Evolutionary conservation across 2,329 filamentous ascomycete genomes (phyloP), one percentile per base, ranked within the genome.

Genomic region (Trichoderma simmonsii): DNA sequence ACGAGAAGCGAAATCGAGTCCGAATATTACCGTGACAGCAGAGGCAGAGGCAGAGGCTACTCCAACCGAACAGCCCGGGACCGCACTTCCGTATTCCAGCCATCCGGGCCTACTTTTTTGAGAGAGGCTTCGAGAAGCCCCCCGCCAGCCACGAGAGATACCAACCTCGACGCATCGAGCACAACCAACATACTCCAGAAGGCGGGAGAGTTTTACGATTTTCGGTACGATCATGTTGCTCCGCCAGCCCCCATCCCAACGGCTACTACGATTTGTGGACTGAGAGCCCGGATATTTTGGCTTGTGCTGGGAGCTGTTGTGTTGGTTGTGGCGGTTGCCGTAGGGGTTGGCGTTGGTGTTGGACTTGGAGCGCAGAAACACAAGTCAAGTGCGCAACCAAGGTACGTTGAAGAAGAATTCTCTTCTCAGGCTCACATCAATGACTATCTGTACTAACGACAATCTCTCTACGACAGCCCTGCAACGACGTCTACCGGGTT

Each of bases 271-370:
- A 71, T 72, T 8, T 77, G 70, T 54, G 75, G 81, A 2, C 39
- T 82, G 61, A 77, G 73, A 65, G 79, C 75, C 67, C 77, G 78
- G 30, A 71, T 78, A 39, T 81, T 85, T 56, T 85, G 81, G 81
- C 62, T 83, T 5, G 30, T 83, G 1, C 36, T 71, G 34, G 62
- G 28, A 15, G 75, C 77, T 2, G 74, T 79, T 3, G 64, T 79
- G 5, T 6, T 84, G 7, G 56, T 81, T 21, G 71, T 85, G 1
- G 83, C 80, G 0, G 78, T 85, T 3, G 83, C 84, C 4, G 78
- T 85, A 6, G 81, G 81, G 0, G 80, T 83, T 1, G 82, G 82
- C 1, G 77, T 70, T 4, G 68, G 68, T 1, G 28, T 70, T 56
- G 68, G 68, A 3, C 12, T 70, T 6, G 56, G 66, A 30, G 15